phyloP scores from a whole-genome alignment of 192 early-diverging fungal genomes.

The Umbelopsis ramanniana region DNA sequence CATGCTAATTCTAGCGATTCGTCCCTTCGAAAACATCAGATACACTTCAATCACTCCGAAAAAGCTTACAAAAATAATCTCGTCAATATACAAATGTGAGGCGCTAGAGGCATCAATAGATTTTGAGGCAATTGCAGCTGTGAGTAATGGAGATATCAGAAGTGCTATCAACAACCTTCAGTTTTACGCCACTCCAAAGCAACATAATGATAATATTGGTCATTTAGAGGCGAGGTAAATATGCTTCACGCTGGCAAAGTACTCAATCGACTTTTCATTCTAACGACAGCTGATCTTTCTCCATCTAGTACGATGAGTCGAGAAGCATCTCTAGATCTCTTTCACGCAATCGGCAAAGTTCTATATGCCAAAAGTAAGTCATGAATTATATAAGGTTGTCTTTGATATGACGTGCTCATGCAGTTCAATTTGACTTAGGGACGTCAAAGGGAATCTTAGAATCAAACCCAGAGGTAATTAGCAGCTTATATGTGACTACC shows the following conservation, averaged over 20 bases:
- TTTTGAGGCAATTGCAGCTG: slow-evolving; percentile 14
- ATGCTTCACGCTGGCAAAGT: background rate
- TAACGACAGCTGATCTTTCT: background rate
- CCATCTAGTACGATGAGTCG: slow-evolving; percentile 1
- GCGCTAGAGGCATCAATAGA: background rate
- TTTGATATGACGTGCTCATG: too few species aligned
- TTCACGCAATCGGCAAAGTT: slow-evolving; percentile 28
- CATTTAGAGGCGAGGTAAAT: background rate
- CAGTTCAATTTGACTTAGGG: background rate
- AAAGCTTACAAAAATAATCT: background rate
- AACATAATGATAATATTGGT: background rate
- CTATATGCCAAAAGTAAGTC: slow-evolving; percentile 28
- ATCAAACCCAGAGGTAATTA: slow-evolving; percentile 3
- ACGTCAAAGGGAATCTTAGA: slow-evolving; percentile 1
- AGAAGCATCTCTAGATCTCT: slow-evolving; percentile 16
- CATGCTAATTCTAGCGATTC: background rate
- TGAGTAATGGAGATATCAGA: slow-evolving; percentile 23
- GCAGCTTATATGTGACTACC: background rate
- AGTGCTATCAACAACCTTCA: slow-evolving; percentile 28
- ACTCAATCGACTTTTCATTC: background rate
- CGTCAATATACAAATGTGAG: background rate
- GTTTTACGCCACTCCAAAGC: slow-evolving; percentile 21
- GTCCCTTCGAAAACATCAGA: background rate
- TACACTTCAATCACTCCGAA: background rate
- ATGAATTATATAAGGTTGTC: background rate